These are phyloP conservation scores for Boletellus ananiceps DNA, from an alignment of 768 basidiomycete species.

Conservation along the genomic window DNA sequence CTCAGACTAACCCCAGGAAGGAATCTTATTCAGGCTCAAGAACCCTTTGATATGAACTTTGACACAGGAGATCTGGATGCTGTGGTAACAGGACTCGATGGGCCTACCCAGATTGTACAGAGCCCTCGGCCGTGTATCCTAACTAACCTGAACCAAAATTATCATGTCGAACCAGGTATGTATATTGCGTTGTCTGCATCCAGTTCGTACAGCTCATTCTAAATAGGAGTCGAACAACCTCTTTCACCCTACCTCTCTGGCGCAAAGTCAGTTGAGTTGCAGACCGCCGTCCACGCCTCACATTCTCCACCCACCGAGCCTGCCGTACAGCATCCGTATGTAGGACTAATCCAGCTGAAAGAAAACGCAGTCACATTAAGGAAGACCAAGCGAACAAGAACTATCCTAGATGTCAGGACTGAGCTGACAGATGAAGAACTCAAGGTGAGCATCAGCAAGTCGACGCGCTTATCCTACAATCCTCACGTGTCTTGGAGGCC, in stretches of 20 bases:
- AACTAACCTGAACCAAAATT: neutral
- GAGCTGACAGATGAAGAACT: constrained; percentile 83
- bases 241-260: constrained; percentile 2
- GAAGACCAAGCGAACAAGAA: constrained; percentile 49
- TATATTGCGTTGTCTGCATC: neutral
- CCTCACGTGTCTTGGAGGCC: constrained; percentile 33
- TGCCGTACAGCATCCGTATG: neutral
- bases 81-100: constrained; percentile 12
- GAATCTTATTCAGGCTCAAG: constrained; percentile 16
- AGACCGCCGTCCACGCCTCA: neutral
- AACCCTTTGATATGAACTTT: constrained; percentile 12
- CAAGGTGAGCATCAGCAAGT: constrained; percentile 41
- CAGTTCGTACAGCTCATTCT: neutral
- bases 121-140: neutral
- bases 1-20: constrained; percentile 14
- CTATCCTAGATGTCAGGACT: constrained; percentile 66
- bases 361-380: constrained; percentile 6
- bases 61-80: constrained; percentile 24
- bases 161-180: constrained; percentile 7
- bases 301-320: constrained; percentile 3
- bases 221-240: constrained; percentile 3
- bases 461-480: neutral
- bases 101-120: neutral
- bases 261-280: constrained; percentile 6
- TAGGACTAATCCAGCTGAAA: neutral